Evolutionary conservation across 306 rosid species (phyloP).

Genomic region (Cucurbita maxima): DNA sequence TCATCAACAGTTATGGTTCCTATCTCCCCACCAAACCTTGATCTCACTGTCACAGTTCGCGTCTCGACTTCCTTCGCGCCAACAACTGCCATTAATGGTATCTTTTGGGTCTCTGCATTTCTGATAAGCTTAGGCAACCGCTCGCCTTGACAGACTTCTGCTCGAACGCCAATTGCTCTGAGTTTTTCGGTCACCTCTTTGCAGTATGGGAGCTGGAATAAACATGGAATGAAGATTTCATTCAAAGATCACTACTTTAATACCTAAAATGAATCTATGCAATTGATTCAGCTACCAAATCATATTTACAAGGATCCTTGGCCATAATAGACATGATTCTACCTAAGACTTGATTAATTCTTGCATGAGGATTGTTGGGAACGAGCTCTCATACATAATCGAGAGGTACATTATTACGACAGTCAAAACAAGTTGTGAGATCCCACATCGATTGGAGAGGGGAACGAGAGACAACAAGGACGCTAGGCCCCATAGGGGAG

Average conservation of each 20-base stretch:
- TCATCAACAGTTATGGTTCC: slow-evolving; percentile 72
- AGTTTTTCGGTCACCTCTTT: slow-evolving; percentile 44
- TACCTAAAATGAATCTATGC: neutral
- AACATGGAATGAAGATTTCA: slow-evolving; percentile 5
- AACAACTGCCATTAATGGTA: slow-evolving; percentile 92
- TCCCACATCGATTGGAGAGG: no score
- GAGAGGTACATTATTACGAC: neutral
- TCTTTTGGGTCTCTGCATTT: slow-evolving; percentile 80
- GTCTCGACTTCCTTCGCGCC: slow-evolving; percentile 83
- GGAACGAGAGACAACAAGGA: no score
- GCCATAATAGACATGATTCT: neutral
- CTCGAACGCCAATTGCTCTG: slow-evolving; percentile 52
- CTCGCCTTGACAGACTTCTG: slow-evolving; percentile 76
- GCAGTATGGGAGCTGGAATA: slow-evolving; percentile 62
- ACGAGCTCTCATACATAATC: neutral
- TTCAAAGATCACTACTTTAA: neutral
- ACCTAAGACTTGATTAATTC: neutral
- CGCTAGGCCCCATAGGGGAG: no score
- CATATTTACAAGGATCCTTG: neutral
- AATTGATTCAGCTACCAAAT: neutral
- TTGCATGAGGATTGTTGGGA: neutral
- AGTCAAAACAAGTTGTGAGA: no score
- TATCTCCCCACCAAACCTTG: slow-evolving; percentile 75
- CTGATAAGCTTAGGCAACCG: slow-evolving; percentile 88
- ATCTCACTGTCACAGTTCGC: slow-evolving; percentile 56